These are phyloP conservation scores for Raddia guianensis DNA, from an alignment of 176 grass and related monocot species.

Conservation along the genomic window DNA sequence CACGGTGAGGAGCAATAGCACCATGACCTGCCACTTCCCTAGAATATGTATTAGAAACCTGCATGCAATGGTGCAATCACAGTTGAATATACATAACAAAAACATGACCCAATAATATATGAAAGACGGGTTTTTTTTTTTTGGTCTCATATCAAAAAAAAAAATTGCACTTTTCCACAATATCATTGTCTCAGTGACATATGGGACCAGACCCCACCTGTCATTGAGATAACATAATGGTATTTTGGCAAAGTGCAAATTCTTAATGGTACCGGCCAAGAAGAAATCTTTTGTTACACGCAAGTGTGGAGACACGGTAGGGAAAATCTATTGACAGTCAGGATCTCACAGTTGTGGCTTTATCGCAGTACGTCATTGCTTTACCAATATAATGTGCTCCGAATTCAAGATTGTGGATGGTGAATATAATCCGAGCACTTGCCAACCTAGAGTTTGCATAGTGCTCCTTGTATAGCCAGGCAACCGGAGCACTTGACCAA, in stretches of 20 bases:
- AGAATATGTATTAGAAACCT: slow-evolving; percentile 91
- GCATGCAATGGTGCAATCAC: not conserved
- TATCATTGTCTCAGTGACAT: no score
- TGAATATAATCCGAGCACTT: slow-evolving; percentile 79
- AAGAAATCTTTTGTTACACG: no score
- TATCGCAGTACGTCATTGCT: slow-evolving; percentile 74
- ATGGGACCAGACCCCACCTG: no score
- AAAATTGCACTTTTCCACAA: no score
- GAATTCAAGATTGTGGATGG: slow-evolving; percentile 98
- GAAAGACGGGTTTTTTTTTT: not conserved
- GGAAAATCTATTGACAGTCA: not conserved
- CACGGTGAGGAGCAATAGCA: slow-evolving; percentile 69
- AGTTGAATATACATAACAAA: not conserved
- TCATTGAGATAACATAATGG: no score
- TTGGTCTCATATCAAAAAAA: no score
- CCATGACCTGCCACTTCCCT: slow-evolving; percentile 79
- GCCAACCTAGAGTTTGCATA: slow-evolving; percentile 61
- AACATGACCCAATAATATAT: not conserved
- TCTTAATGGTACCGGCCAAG: no score
- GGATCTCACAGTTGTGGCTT: slow-evolving; percentile 84
- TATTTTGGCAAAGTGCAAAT: no score
- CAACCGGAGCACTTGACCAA: slow-evolving; percentile 88
- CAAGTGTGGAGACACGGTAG: not conserved
- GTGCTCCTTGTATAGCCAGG: slow-evolving; percentile 90
- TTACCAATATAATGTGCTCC: slow-evolving; percentile 69